A percentile compares a stretch with the other conserved stretches of the same genome.
These are phyloP conservation scores for Beauveria varroae DNA, from an alignment of 2,329 filamentous ascomycete species.

Conservation along the genomic window DNA sequence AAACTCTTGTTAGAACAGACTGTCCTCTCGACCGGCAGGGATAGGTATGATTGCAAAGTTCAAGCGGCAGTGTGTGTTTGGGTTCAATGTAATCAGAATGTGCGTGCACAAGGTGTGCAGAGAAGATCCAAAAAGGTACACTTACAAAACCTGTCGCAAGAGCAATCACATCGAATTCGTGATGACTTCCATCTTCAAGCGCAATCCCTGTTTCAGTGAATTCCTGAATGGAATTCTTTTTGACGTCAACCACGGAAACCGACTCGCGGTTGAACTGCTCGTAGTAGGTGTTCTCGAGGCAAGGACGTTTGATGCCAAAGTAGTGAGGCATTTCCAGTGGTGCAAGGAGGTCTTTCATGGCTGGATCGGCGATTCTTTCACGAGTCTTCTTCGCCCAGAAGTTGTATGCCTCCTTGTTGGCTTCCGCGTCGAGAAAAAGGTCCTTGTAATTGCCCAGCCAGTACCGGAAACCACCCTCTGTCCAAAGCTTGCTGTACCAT, in stretches of 20 bases:
- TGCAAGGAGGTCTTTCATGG: slow-evolving; percentile 36
- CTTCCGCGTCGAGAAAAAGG: slow-evolving; percentile 29
- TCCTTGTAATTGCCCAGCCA: slow-evolving; percentile 24
- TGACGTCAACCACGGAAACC: slow-evolving; percentile 30
- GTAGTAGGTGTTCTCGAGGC: slow-evolving; percentile 41
- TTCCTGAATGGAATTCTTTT: slow-evolving; percentile 31
- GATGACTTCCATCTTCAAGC: slow-evolving; percentile 23
- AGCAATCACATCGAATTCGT: slow-evolving; percentile 29
- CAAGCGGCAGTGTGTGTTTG: too few relatives aligned
- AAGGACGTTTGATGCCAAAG: slow-evolving; percentile 39
- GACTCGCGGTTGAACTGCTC: slow-evolving; percentile 30
- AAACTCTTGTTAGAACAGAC: neutral
- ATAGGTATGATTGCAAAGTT: neutral
- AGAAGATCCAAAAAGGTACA: slow-evolving; percentile 15
- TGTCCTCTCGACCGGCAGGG: neutral
- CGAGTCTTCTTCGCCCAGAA: slow-evolving; percentile 41
- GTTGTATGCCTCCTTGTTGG: slow-evolving; percentile 37
- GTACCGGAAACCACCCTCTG: slow-evolving; percentile 35
- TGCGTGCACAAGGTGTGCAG: neutral
- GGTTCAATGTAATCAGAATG: too few relatives aligned
- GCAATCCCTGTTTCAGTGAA: slow-evolving; percentile 33
- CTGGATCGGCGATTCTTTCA: slow-evolving; percentile 35
- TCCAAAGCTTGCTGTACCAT: slow-evolving; percentile 34
- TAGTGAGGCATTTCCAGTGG: slow-evolving; percentile 36
- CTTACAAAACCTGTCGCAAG: slow-evolving; percentile 24